Percentiles rank a stretch among this genome's conserved stretches.
Evolutionary conservation across 495 filamentous ascomycete genomes (phyloP).

Genomic region (Neurospora tetraspora): DNA sequence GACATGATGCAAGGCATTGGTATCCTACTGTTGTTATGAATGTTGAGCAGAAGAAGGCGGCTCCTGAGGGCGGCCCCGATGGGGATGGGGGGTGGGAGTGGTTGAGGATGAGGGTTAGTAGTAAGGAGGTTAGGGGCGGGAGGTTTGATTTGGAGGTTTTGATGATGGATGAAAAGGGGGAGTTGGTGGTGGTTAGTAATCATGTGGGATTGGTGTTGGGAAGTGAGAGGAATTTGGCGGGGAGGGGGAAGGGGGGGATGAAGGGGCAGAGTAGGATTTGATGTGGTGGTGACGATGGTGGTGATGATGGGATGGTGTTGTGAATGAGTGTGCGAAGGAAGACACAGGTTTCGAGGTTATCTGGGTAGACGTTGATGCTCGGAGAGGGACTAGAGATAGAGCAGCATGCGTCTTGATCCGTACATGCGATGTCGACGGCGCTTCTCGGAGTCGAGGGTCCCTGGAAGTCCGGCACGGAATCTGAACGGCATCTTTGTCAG

Average conservation of each 20-base stretch:
- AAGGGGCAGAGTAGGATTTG: conserved; percentile 1
- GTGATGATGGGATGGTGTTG: not conserved
- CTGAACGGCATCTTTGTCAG: not conserved
- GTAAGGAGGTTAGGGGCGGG: conserved; percentile 50
- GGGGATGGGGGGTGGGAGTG: conserved; percentile 55
- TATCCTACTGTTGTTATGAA: conserved; percentile 70
- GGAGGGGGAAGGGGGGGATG: conserved; percentile 5
- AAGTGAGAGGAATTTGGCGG: conserved; percentile 20
- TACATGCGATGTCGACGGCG: not conserved
- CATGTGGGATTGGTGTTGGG: conserved; percentile 53
- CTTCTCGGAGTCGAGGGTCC: not conserved
- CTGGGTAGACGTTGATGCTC: not conserved
- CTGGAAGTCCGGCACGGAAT: not conserved
- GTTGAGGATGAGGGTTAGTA: conserved; percentile 49
- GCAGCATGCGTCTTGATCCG: not conserved
- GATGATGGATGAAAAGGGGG: conserved; percentile 45
- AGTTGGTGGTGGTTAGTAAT: conserved; percentile 51
- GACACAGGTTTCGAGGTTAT: not conserved
- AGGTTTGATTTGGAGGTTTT: conserved; percentile 56
- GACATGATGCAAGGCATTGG: conserved; percentile 39
- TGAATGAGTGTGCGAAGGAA: not conserved
- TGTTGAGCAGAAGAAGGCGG: conserved; percentile 53
- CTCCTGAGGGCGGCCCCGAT: too few relatives aligned
- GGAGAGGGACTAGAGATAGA: not conserved
- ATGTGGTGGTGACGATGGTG: not conserved